These are phyloP conservation scores for Verticillium tricorpus DNA, from an alignment of 2,329 filamentous ascomycete genomes.

Conservation along the genomic window DNA sequence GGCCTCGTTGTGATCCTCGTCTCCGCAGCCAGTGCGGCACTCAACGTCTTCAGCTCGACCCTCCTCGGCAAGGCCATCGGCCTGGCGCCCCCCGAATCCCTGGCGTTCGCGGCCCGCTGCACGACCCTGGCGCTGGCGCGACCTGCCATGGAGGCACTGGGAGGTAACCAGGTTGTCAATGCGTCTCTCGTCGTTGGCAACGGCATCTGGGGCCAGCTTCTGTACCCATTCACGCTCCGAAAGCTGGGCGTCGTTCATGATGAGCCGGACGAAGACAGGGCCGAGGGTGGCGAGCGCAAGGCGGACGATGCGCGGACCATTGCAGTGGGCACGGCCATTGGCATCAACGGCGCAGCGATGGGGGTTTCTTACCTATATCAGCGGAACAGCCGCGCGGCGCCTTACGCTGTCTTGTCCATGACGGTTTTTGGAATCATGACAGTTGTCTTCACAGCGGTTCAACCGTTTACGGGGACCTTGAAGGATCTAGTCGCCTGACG, in stretches of 20 bases:
- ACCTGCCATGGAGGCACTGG: constrained; percentile 39
- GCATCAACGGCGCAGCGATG: constrained; percentile 57
- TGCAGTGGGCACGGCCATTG: constrained; percentile 47
- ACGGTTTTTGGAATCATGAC: constrained; percentile 52
- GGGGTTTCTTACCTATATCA: constrained; percentile 55
- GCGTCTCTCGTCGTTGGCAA: constrained; percentile 48
- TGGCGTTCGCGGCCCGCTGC: constrained; percentile 45
- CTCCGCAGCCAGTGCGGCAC: constrained; percentile 29
- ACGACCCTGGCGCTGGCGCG: constrained; percentile 46
- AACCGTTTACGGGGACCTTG: constrained; percentile 37
- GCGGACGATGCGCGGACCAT: constrained; percentile 32
- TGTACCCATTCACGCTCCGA: constrained; percentile 30
- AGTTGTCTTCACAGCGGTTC: constrained; percentile 47
- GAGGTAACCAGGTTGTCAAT: constrained; percentile 41
- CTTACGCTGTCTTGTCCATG: constrained; percentile 54
- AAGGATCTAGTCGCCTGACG: constrained; percentile 21
- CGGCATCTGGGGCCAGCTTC: constrained; percentile 39
- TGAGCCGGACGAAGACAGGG: neutral
- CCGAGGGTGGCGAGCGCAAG: neutral
- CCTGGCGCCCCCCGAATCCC: constrained; percentile 25
- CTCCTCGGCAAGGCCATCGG: constrained; percentile 30
- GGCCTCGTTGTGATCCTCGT: constrained; percentile 34
- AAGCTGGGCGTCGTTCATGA: constrained; percentile 20
- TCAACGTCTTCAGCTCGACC: constrained; percentile 39
- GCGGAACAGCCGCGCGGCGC: constrained; percentile 44